phyloP scores from a whole-genome alignment of 768 basidiomycete species.

The Filobasidium wieringae region DNA sequence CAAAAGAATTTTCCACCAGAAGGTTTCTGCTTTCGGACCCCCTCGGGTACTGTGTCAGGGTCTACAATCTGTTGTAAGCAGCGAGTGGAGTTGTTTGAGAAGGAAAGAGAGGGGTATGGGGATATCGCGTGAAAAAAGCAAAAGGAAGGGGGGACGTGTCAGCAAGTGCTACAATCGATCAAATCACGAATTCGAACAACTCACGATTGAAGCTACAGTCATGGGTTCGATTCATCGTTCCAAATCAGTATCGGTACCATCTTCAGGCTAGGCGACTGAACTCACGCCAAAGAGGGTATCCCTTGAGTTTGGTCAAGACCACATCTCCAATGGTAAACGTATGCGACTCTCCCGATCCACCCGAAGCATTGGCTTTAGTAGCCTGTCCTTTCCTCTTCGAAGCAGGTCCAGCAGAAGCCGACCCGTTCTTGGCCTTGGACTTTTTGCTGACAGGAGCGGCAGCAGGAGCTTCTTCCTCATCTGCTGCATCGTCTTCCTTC shows the following conservation, averaged over 20 bases:
- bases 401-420: background rate
- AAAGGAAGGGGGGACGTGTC: background rate
- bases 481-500: conserved; percentile 7
- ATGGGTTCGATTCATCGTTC: background rate
- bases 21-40: conserved; percentile 62
- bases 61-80: conserved; percentile 57
- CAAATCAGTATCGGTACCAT: no score
- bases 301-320: conserved; percentile 85
- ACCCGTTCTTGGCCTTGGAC: conserved; percentile 1
- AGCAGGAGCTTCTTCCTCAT: background rate
- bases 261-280: conserved; percentile 37
- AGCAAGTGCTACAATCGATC: no score
- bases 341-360: conserved; percentile 1
- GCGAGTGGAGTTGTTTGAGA: no score
- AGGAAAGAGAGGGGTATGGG: background rate
- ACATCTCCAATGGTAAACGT: conserved; percentile 63
- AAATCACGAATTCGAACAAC: background rate
- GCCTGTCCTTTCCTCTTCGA: background rate
- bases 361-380: background rate
- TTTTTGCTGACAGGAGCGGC: background rate
- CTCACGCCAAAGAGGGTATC: conserved; percentile 92
- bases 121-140: background rate
- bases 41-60: conserved; percentile 46
- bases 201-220: background rate
- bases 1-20: conserved; percentile 64